Evolutionary conservation across 495 filamentous ascomycete genomes (phyloP).

Genomic region (Trichoderma asperelloides): DNA sequence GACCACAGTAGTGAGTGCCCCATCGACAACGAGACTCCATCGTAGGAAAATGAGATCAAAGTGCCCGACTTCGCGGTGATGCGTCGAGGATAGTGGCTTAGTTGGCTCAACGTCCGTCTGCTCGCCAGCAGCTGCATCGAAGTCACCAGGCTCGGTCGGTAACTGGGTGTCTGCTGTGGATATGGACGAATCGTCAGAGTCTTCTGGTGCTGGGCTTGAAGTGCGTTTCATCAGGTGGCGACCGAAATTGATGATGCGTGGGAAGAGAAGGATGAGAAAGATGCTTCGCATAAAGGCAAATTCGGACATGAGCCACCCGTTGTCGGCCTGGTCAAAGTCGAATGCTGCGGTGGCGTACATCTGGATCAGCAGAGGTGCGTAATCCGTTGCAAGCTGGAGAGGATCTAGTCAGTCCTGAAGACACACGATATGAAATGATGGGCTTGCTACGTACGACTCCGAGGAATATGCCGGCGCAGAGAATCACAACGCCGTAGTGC

Average conservation of each 20-base stretch:
- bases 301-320: slow-evolving; percentile 44
- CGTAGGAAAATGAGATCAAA: slow-evolving; percentile 49
- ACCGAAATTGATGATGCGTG: slow-evolving; percentile 41
- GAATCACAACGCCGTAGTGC: slow-evolving; percentile 43
- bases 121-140: background rate
- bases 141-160: background rate
- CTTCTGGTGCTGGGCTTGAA: slow-evolving; percentile 20
- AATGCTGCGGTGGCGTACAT: slow-evolving; percentile 47
- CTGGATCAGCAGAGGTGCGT: slow-evolving; percentile 41
- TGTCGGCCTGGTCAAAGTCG: slow-evolving; percentile 43
- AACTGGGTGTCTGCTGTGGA: background rate
- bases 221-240: slow-evolving; percentile 17
- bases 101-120: background rate
- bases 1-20: slow-evolving; percentile 39
- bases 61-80: slow-evolving; percentile 27
- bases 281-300: slow-evolving; percentile 43
- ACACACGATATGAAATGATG: background rate
- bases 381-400: slow-evolving; percentile 42
- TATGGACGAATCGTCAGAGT: background rate
- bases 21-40: slow-evolving; percentile 43
- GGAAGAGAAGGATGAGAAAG: slow-evolving; percentile 47
- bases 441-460: slow-evolving; percentile 33
- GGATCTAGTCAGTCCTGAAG: background rate
- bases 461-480: slow-evolving; percentile 46
- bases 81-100: background rate